Base-by-base conservation (phyloP, 2,329 filamentous ascomycete species). In the Lecanicillium sp. region DNA sequence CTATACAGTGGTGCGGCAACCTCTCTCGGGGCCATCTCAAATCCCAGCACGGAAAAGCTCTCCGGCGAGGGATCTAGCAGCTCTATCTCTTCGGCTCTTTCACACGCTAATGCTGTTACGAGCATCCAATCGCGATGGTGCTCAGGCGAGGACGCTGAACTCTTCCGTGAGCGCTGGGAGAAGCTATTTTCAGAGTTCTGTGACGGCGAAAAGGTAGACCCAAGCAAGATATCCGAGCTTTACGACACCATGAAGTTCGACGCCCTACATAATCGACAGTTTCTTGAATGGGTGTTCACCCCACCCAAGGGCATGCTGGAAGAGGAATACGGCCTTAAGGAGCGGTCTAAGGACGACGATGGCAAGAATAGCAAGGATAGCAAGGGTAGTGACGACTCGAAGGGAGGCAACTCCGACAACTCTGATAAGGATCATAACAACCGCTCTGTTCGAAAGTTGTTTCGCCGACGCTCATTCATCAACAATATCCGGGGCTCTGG, bases 201-300 rank as follows among this genome's bases (percentile, higher is more conserved):
- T 55, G 94, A 98, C 64, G 86, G 87, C 1, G 93, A 98, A 60
- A 98, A 98, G 71, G 90, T 97, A 15, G 93, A 98, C 65, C 94
- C 94, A 15, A 95, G 90, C 74, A 98, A 98, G 71, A 91, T 98
- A 53, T 96, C 90, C 5, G 93, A 98, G 69, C 78, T 98, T 3
- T 98, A 98, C 65, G 93, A 98, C 65, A 97, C 91, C 17, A 97
- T 98, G 93, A 98, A 98, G 67, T 98, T 97, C 55, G 93, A 98
- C 64, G 93, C 93, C 1, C 75, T 98, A 12, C 94, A 98, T 67
- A 98, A 98, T 62, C 83, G 93, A 2, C 88, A 90, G 53, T 98
- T 98, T 60, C 72, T 98, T 4, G 93, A 98, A 65, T 97, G 93
- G 88, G 86, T 96, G 0, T 98, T 98, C 58, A 95, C 90, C 14